These are phyloP conservation scores for Claviceps citrina DNA, from an alignment of 2,329 filamentous ascomycete species.

Conservation along the genomic window DNA sequence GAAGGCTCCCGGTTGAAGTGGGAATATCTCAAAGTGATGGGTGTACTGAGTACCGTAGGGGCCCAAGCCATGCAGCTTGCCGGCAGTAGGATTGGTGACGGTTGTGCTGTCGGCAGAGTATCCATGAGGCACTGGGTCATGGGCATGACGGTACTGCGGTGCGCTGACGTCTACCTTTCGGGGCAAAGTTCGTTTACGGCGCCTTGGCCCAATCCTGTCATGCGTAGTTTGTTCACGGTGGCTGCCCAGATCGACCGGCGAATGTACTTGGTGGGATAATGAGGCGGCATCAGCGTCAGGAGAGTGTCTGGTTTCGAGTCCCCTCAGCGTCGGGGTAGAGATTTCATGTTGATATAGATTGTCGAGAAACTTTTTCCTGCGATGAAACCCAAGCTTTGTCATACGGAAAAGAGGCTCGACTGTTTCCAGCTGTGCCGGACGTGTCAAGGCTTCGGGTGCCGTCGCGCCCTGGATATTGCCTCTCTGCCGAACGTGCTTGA, in stretches of 20 bases:
- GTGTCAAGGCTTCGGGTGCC: neutral
- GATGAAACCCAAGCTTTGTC: conserved; percentile 27
- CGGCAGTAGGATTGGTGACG: conserved; percentile 9
- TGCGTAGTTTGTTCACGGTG: neutral
- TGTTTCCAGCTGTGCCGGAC: conserved; percentile 43
- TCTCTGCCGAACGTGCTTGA: neutral
- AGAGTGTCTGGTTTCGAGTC: neutral
- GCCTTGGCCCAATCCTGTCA: conserved; percentile 13
- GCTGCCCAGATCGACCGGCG: neutral
- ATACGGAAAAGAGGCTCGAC: conserved; percentile 21
- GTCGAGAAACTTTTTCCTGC: conserved; percentile 39
- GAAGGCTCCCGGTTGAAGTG: conserved; percentile 37
- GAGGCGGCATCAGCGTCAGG: neutral
- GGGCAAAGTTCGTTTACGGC: conserved; percentile 30
- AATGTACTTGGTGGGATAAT: neutral
- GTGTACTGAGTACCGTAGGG: conserved; percentile 47
- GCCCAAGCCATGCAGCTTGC: conserved; percentile 35
- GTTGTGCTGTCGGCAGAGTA: conserved; percentile 6
- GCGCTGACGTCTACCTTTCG: conserved; percentile 31
- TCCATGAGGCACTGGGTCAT: conserved; percentile 30
- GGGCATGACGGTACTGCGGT: conserved; percentile 36
- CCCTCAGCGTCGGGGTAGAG: neutral
- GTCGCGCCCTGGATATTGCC: neutral
- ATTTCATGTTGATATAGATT: conserved; percentile 30
- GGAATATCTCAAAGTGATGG: conserved; percentile 46